Conservation (phyloP, 2,329 filamentous ascomycete genomes). For the Aspergillus felis region DNA sequence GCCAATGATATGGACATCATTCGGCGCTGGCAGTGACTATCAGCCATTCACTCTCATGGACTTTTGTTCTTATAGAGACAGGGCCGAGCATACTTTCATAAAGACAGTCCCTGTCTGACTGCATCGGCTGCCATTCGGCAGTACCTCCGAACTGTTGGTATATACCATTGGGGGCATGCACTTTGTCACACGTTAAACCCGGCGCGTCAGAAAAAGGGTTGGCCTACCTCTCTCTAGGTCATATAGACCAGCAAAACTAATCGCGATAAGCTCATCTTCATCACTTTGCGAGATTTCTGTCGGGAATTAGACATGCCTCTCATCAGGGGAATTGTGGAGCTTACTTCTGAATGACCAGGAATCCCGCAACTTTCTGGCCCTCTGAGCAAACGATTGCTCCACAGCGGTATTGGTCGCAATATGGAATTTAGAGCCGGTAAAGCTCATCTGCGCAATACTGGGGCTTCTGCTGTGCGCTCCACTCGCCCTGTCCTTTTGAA, state of each 20-base stretch:
- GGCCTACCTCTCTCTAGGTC: constrained; percentile 26
- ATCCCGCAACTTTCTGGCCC: constrained; percentile 22
- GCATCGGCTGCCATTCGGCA: constrained; percentile 2
- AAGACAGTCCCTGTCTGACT: constrained; percentile 12
- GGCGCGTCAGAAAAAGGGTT: neutral
- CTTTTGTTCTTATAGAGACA: neutral
- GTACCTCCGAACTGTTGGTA: constrained; percentile 15
- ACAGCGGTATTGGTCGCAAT: constrained; percentile 1
- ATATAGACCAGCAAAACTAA: constrained; percentile 27
- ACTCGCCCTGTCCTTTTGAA: constrained; percentile 13
- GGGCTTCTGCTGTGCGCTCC: constrained; percentile 15
- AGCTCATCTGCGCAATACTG: constrained; percentile 15
- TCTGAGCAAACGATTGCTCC: constrained; percentile 20
- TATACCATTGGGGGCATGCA: constrained; percentile 24
- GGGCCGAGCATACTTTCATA: constrained; percentile 14
- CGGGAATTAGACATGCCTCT: constrained; percentile 1
- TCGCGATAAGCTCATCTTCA: constrained; percentile 27
- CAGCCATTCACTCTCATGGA: neutral
- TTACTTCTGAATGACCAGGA: constrained; percentile 26
- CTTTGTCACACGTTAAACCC: constrained; percentile 12
- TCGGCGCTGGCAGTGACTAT: constrained; percentile 5
- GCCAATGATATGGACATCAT: constrained; percentile 4
- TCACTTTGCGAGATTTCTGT: constrained; percentile 24
- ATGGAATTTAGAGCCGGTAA: constrained; percentile 13
- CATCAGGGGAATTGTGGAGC: neutral